Evolutionary conservation across 805 yeast species (phyloP), one percentile per base, ranked within the genome.

Genomic region (Metschnikowia cerradonensis): DNA sequence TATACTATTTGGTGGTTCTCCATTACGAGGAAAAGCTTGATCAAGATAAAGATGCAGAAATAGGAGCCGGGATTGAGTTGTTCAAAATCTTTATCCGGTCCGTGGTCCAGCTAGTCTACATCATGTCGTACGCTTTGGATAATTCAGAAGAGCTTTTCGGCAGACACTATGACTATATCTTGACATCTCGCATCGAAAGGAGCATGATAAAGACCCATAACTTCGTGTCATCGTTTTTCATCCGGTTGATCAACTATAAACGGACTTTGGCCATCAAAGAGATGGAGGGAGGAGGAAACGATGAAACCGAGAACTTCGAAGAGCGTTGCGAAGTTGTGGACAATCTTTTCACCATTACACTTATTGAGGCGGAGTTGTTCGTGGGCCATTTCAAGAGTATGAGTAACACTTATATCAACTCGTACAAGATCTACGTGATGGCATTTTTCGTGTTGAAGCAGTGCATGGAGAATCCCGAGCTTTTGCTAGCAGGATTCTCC

Each of bases 131-230:
- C 57, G 76, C 68, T 3, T 62, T 72, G 44, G 78, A 73, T 51
- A 70, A 72, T 51, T 67, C 73, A 23, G 75, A 67, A 7, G 73
- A 71, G 50, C 57, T 72, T 32, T 73, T 73, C 56, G 78, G 77
- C 1, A 63, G 61, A 45, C 66, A 68, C 48, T 73, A 64, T 50
- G 78, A 73, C 54, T 72, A 57, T 48, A 48, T 67, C 26, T 55
- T 73, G 47, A 72, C 76, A 0, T 63, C 77, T 2, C 52, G 57
- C 5, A 70, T 66, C 52, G 78, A 73, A 53, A 53, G 71, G 39
- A 65, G 66, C 41, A 68, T 73, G 74, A 69, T 71, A 35, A 72
- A 71, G 52, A 66, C 74, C 6, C 77, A 72, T 55, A 62, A 65
- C 38, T 72, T 71, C 50, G 52, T 71, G 31, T 61, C 75, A 3